Evolutionary conservation across 169 alveolate species (phyloP).

Genomic region (Cryptosporidium viatorum): DNA sequence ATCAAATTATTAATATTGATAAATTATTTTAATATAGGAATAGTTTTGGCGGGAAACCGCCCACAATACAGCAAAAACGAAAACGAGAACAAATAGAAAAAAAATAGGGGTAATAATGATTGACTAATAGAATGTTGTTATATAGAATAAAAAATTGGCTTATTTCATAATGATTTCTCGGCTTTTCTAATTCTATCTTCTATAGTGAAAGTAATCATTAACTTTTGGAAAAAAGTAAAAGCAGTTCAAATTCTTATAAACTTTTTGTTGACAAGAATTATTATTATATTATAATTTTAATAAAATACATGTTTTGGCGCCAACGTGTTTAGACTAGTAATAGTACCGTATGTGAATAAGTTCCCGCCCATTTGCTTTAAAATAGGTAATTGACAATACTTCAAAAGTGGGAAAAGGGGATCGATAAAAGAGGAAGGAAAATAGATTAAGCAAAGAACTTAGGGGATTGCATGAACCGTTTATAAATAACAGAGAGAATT

Average conservation of each 20-base stretch:
- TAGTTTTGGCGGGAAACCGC: neutral
- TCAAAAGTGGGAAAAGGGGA: neutral
- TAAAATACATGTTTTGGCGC: neutral
- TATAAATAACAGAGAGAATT: neutral
- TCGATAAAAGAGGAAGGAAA: neutral
- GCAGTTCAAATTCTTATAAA: no score
- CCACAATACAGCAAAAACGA: neutral
- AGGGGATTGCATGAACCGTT: neutral
- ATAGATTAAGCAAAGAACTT: neutral
- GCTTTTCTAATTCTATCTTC: no score
- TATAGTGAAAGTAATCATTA: neutral
- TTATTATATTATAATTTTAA: no score
- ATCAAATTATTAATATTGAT: neutral
- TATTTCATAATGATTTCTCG: no score
- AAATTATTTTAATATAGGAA: no score
- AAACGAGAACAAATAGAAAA: neutral
- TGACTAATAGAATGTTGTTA: no score
- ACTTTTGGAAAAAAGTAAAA: no score
- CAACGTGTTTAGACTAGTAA: neutral
- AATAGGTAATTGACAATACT: neutral
- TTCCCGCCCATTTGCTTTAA: neutral
- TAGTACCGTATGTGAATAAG: neutral
- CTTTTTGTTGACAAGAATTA: neutral
- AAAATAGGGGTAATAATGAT: neutral
- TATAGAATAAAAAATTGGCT: no score